phyloP scores from a whole-genome alignment of 495 filamentous ascomycete species.

The Penicillium crystallinum region DNA sequence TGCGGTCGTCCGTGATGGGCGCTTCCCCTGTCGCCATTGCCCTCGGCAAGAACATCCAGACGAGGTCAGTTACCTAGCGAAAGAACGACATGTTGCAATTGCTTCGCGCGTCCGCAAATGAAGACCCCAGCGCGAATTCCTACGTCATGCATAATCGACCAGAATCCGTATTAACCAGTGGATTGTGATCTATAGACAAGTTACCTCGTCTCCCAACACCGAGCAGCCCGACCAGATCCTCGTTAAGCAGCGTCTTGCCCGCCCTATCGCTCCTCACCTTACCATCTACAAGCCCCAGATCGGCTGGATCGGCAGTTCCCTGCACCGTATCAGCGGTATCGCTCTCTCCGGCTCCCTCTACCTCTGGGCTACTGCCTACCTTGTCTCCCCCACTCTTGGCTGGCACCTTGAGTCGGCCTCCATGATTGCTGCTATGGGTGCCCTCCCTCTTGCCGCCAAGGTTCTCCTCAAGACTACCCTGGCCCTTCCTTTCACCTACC shows the following conservation, averaged over 20 bases:
- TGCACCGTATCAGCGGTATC: slow-evolving; percentile 78
- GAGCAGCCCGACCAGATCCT: slow-evolving; percentile 67
- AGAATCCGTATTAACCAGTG: slow-evolving; percentile 11
- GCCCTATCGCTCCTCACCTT: slow-evolving; percentile 86
- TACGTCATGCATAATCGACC: slow-evolving; percentile 29
- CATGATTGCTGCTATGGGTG: slow-evolving; percentile 70
- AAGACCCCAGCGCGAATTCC: slow-evolving; percentile 5
- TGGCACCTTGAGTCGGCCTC: slow-evolving; percentile 79
- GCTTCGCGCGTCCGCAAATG: not conserved
- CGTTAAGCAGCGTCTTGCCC: slow-evolving; percentile 72
- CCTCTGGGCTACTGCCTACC: slow-evolving; percentile 76
- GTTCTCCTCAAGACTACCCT: slow-evolving; percentile 63
- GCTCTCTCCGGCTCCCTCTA: slow-evolving; percentile 72
- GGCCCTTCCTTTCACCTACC: slow-evolving; percentile 83
- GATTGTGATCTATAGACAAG: slow-evolving; percentile 27
- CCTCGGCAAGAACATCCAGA: slow-evolving; percentile 46
- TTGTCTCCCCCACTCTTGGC: slow-evolving; percentile 72
- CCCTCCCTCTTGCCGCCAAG: slow-evolving; percentile 65
- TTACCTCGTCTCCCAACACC: slow-evolving; percentile 55
- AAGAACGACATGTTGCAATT: not conserved
- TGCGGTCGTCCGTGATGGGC: slow-evolving; percentile 46
- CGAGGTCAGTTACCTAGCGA: slow-evolving; percentile 40
- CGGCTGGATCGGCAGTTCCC: slow-evolving; percentile 69
- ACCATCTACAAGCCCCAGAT: slow-evolving; percentile 84
- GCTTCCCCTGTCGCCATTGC: slow-evolving; percentile 46